Conservation (phyloP, 2,329 filamentous ascomycete genomes). For the Scedosporium minutisporum region DNA sequence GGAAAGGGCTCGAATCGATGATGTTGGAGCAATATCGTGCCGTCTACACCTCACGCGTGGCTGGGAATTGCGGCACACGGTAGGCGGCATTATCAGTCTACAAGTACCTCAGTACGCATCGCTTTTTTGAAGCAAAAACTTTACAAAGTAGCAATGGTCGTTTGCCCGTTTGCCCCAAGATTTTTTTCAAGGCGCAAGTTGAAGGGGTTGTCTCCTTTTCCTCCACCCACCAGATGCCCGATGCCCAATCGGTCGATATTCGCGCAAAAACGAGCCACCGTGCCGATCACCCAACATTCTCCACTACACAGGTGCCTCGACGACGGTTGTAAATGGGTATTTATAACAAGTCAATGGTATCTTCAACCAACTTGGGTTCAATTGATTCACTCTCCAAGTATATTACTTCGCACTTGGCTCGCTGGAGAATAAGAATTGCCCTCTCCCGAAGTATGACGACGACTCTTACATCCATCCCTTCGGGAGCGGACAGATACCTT, state of each 20-base stretch:
- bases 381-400: too few species aligned
- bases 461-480: neutral
- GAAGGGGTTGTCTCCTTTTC: neutral
- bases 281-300: neutral
- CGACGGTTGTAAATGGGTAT: neutral
- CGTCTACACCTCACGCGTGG: neutral
- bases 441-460: neutral
- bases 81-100: neutral
- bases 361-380: too few species aligned
- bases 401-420: too few species aligned
- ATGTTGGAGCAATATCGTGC: neutral
- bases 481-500: neutral
- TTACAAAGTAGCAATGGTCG: neutral
- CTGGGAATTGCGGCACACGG: neutral
- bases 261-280: neutral
- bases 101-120: neutral
- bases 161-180: neutral
- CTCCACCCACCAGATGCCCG: neutral
- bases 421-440: too few species aligned
- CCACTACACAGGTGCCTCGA: neutral
- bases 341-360: neutral
- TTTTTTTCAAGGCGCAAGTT: neutral
- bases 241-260: neutral
- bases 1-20: neutral
- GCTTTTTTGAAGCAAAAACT: neutral